Percentiles rank a stretch among this genome's conserved stretches.
Conservation (phyloP, 352 stramenopile genomes). For the Phytophthora lateralis region DNA sequence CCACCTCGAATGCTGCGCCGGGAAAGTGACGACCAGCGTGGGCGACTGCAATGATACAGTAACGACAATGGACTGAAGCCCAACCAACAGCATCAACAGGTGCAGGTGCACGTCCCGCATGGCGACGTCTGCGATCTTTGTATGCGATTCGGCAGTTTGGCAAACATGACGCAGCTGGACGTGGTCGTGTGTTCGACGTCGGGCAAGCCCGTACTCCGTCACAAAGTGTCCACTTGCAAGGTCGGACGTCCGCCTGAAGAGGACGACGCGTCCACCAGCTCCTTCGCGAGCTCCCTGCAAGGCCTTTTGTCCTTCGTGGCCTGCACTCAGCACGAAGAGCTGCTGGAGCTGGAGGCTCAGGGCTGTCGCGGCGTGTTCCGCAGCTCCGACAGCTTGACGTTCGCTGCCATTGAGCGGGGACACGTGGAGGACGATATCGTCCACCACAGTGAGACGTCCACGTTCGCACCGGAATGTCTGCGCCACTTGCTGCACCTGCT, state of each 20-base stretch:
- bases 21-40: slow-evolving; percentile 36
- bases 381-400: slow-evolving; percentile 54
- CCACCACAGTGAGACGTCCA: slow-evolving; percentile 5
- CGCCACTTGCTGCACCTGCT: slow-evolving; percentile 53
- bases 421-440: slow-evolving; percentile 11
- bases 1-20: slow-evolving; percentile 43
- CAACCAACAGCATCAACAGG: neutral
- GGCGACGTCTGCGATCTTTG: neutral
- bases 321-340: slow-evolving; percentile 62
- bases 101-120: slow-evolving; percentile 12
- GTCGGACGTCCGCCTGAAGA: slow-evolving; percentile 10
- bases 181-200: slow-evolving; percentile 63
- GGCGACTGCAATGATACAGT: neutral
- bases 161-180: slow-evolving; percentile 42
- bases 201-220: slow-evolving; percentile 66
- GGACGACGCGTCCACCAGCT: slow-evolving; percentile 38
- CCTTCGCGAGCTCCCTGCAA: slow-evolving; percentile 69
- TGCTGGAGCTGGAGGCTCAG: slow-evolving; percentile 51
- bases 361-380: slow-evolving; percentile 55
- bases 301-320: slow-evolving; percentile 64
- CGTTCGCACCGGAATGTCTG: slow-evolving; percentile 43
- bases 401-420: slow-evolving; percentile 52
- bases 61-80: neutral
- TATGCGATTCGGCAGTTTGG: neutral
- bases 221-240: slow-evolving; percentile 24